Percentiles rank a stretch among this genome's conserved stretches.
Conservation (phyloP, 169 alveolate genomes). For the Plasmodium falciparum region DNA sequence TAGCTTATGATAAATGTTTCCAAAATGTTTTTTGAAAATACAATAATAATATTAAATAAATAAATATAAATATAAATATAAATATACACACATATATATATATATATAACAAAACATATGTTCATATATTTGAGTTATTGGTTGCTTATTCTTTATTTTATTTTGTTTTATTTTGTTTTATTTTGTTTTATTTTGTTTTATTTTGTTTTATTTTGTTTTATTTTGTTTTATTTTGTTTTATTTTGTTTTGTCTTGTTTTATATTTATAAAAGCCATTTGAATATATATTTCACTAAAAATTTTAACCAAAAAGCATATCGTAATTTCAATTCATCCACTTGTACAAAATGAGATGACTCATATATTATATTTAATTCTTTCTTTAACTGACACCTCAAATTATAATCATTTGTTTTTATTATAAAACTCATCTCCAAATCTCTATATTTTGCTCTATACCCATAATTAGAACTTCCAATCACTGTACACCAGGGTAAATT, state of each 20-base stretch:
- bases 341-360: constrained; percentile 78
- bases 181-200: no score
- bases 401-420: constrained; percentile 83
- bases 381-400: constrained; percentile 76
- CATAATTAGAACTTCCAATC: constrained; percentile 87
- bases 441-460: constrained; percentile 81
- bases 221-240: no score
- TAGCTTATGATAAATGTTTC: no score
- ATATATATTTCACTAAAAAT: constrained; percentile 22
- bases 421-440: constrained; percentile 83
- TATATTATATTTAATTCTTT: constrained; percentile 80
- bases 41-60: background rate
- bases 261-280: constrained; percentile 62
- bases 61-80: background rate
- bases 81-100: background rate
- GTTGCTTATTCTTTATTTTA: no score
- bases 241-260: no score
- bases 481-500: constrained; percentile 82
- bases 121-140: no score
- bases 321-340: constrained; percentile 53
- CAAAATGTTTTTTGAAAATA: background rate
- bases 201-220: no score
- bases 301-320: constrained; percentile 54
- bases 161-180: no score
- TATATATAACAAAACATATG: background rate